These are phyloP conservation scores for Paraconiothyrium sp. DNA, from an alignment of 2,329 filamentous ascomycete genomes.

Conservation along the genomic window DNA sequence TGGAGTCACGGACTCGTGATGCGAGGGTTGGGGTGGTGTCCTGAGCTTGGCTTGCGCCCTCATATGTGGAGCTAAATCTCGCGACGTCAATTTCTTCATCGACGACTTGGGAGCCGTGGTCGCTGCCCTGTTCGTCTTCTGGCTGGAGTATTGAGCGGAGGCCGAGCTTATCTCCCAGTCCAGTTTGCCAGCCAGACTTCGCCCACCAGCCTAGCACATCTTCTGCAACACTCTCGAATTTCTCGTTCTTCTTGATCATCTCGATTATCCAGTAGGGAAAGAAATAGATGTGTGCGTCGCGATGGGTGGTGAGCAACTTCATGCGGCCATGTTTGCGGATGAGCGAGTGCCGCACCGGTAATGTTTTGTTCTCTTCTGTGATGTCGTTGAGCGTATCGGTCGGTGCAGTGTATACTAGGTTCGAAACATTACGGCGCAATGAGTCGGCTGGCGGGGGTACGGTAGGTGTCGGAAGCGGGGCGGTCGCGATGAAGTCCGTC, in stretches of 20 bases:
- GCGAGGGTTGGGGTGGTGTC: slow-evolving; percentile 37
- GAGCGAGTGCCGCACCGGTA: slow-evolving; percentile 79
- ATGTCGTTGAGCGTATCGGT: slow-evolving; percentile 89
- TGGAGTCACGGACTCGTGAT: slow-evolving; percentile 47
- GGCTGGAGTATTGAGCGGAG: slow-evolving; percentile 72
- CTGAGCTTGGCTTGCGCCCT: slow-evolving; percentile 21
- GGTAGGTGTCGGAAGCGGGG: slow-evolving; percentile 68
- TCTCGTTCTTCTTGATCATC: slow-evolving; percentile 80
- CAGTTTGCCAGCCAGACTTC: slow-evolving; percentile 89
- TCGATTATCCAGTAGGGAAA: slow-evolving; percentile 92
- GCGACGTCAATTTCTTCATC: slow-evolving; percentile 66
- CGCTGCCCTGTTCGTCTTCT: slow-evolving; percentile 53
- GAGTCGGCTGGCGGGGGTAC: slow-evolving; percentile 70
- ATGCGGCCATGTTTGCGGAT: slow-evolving; percentile 78
- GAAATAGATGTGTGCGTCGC: slow-evolving; percentile 94
- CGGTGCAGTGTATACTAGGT: slow-evolving; percentile 84
- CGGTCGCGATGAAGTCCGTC: slow-evolving; percentile 88
- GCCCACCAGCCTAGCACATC: slow-evolving; percentile 96
- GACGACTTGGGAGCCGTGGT: slow-evolving; percentile 44
- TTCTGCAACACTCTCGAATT: slow-evolving; percentile 87
- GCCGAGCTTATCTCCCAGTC: slow-evolving; percentile 79
- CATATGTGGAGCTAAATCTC: slow-evolving; percentile 61
- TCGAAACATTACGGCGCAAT: slow-evolving; percentile 74
- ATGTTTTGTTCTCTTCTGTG: slow-evolving; percentile 75
- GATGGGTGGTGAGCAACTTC: slow-evolving; percentile 82